Evolutionary conservation across 306 rosid species (phyloP), one percentile per base, ranked within the genome.

Genomic region (Senna tora): DNA sequence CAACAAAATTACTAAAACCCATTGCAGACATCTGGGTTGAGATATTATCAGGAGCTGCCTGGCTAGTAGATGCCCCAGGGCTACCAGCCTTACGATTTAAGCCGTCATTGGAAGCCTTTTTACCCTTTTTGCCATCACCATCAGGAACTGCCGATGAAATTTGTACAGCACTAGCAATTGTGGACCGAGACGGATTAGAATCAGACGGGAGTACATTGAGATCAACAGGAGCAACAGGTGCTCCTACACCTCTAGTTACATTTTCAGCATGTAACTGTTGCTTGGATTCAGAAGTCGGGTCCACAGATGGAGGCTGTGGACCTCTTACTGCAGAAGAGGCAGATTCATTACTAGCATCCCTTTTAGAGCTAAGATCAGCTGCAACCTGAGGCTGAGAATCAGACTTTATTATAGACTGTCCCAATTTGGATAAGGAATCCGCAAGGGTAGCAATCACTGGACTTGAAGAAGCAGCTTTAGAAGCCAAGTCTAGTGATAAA

Each of bases 191-290:
- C 57, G 78, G 59, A 75, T 13, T 38, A 32, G 67, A 43, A 71
- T 75, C 88, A 33, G 21, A 38, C 30, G 92, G 94, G 59, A 20
- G 86, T 52, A 20, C 30, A 79, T 89, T 85, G 56, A 82, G 94
- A 85, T 91, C 97, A 66, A 86, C 87, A 52, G 71, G 53, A 32
- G 75, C 7, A 76, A 43, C 74, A 3, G 69, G 63, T 30, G 49
- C 17, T 33, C 21, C 77, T 43, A 9, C 62, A 71, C 67, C 85
- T 52, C 51, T 53, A n/a, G 59, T 74, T 46, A 43, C 65, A 45
- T 80, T 77, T 65, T 70, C 76, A 54, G 75, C 22, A 16, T 62
- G 73, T 67, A 10, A 74, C 14, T 57, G 77, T 69, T 46, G 70
- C 38, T 74, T 58, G 65, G 59, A 71, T 69, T 82, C 56, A 68